phyloP scores from a whole-genome alignment of 805 yeast genomes.

The Metschnikowia orientalis region DNA sequence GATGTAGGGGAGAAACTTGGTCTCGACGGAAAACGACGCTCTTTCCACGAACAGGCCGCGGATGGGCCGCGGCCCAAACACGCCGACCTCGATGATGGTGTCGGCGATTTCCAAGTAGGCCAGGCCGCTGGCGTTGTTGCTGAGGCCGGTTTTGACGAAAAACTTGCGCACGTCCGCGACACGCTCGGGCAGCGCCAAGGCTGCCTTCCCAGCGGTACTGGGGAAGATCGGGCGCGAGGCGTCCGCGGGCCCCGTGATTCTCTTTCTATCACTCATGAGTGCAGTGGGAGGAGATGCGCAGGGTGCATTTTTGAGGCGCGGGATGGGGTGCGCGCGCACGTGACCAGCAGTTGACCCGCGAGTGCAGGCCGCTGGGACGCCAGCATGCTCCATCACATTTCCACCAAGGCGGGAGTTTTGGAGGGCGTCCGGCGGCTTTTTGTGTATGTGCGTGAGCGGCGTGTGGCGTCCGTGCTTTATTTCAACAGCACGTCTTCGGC shows the following conservation, averaged over 20 bases:
- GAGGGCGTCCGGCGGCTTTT: slow-evolving; percentile 10
- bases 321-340: background rate
- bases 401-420: slow-evolving; percentile 2
- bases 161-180: slow-evolving; percentile 24
- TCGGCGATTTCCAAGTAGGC: slow-evolving; percentile 68
- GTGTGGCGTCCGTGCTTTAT: slow-evolving; percentile 9
- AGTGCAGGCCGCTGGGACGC: background rate
- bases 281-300: background rate
- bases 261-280: slow-evolving; percentile 65
- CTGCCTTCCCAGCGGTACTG: slow-evolving; percentile 10
- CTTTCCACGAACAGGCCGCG: slow-evolving; percentile 65
- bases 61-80: slow-evolving; percentile 88
- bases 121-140: slow-evolving; percentile 77
- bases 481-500: slow-evolving; percentile 15
- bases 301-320: background rate
- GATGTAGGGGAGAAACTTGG: slow-evolving; percentile 49
- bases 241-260: slow-evolving; percentile 77
- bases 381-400: slow-evolving; percentile 9
- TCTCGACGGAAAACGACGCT: slow-evolving; percentile 62
- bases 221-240: slow-evolving; percentile 39
- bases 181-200: slow-evolving; percentile 2
- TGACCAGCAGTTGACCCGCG: background rate
- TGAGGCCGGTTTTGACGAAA: slow-evolving; percentile 59
- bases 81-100: slow-evolving; percentile 59
- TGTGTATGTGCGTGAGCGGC: slow-evolving; percentile 3